Evolutionary conservation across 2,329 filamentous ascomycete genomes (phyloP).

Genomic region (Aphanocladium album): DNA sequence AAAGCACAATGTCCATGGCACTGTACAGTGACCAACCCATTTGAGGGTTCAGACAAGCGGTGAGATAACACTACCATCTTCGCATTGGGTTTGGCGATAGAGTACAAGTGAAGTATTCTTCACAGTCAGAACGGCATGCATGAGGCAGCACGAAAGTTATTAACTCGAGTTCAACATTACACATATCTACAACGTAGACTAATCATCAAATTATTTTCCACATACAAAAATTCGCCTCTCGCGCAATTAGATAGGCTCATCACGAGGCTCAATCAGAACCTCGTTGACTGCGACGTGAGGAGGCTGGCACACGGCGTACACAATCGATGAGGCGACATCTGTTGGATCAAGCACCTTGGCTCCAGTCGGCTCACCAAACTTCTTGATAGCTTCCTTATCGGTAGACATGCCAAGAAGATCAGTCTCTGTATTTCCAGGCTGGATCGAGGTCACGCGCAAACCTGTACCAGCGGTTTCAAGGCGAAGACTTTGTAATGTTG

Average conservation of each 20-base stretch:
- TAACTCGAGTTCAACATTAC: neutral
- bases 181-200: neutral
- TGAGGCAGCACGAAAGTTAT: neutral
- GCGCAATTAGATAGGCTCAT: constrained; percentile 59
- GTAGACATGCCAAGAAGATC: constrained; percentile 71
- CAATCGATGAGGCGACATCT: constrained; percentile 67
- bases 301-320: constrained; percentile 70
- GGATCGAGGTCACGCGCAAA: constrained; percentile 66
- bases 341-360: constrained; percentile 69
- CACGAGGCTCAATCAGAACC: constrained; percentile 70
- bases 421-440: constrained; percentile 73
- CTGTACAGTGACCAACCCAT: too few relatives aligned
- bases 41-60: neutral
- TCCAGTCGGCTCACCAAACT: constrained; percentile 70
- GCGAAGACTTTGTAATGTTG: constrained; percentile 68
- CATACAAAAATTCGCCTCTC: neutral
- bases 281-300: constrained; percentile 75
- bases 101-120: too few relatives aligned
- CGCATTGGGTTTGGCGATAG: neutral
- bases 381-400: constrained; percentile 70
- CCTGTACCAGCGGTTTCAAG: constrained; percentile 72
- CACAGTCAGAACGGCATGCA: neutral
- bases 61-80: neutral
- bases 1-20: neutral
- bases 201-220: neutral